phyloP scores from a whole-genome alignment of 768 basidiomycete species.

The Russula olivacea region DNA sequence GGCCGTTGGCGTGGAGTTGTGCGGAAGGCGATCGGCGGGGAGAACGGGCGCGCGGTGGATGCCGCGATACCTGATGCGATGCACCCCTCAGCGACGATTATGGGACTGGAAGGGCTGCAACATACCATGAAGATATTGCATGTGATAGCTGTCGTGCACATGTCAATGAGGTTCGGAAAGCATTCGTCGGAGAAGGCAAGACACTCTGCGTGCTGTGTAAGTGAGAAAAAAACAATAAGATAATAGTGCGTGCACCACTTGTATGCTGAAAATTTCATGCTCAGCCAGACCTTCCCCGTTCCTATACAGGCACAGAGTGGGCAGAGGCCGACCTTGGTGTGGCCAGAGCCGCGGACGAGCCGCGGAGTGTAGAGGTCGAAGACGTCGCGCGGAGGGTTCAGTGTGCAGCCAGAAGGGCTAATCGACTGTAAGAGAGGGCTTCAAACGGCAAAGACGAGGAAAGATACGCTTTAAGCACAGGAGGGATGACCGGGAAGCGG shows the following conservation, averaged over 20 bases:
- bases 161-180: neutral
- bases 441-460: neutral
- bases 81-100: neutral
- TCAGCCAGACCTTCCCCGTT: constrained; percentile 60
- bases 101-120: neutral
- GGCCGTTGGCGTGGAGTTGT: constrained; percentile 39
- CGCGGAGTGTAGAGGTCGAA: constrained; percentile 76
- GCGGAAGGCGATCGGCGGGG: constrained; percentile 66
- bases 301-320: constrained; percentile 74
- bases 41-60: constrained; percentile 62
- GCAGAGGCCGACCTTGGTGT: constrained; percentile 67
- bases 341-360: constrained; percentile 64
- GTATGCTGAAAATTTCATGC: constrained; percentile 76
- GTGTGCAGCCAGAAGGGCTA: constrained; percentile 37
- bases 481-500: constrained; percentile 56
- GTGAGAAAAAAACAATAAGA: neutral
- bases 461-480: constrained; percentile 10
- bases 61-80: constrained; percentile 58
- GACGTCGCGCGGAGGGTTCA: constrained; percentile 53
- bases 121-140: constrained; percentile 76
- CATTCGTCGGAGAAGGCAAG: neutral
- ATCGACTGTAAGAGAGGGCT: neutral
- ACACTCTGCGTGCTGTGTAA: constrained; percentile 10
- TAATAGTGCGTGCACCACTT: constrained; percentile 52
- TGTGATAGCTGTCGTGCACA: constrained; percentile 54